Evolutionary conservation across 2,329 filamentous ascomycete species (phyloP), one percentile per base, ranked within the genome.

Genomic region (Sarocladiaceae sp.): DNA sequence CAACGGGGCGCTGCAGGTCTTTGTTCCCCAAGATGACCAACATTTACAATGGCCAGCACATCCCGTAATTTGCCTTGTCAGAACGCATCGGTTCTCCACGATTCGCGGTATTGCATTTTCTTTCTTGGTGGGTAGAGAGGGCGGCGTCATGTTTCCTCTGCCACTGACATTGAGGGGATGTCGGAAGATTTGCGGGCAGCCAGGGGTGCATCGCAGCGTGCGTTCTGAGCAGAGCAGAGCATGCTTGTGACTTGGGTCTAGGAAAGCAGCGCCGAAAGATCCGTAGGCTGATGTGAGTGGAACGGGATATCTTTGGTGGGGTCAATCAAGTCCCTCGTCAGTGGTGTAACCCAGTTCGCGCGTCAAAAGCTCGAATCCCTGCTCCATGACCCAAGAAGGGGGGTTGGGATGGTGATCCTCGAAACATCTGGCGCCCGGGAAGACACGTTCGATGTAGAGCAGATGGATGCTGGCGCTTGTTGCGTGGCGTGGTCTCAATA

Each of bases 221-320:
- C n/a, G 44, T 10, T 3, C 12, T 46, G 22, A 26, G n/a, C n/a
- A 44, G 40, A 20, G 23, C 23, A 26, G 44, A 33, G n/a, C n/a
- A n/a, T n/a, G 26, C 25, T n/a, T 44, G 40, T 20, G 28, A 48
- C 44, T 17, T 48, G 44, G 46, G 49, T 51, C 50, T 63, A 68
- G 67, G 70, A 64, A 72, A 69, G 62, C 60, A 67, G 64, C 68
- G 64, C 72, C 72, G 72, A 75, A 72, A 58, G 66, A 70, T 67
- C 71, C 71, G 71, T 67, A 73, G 70, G 70, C 71, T 73, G 71
- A 72, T 73, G 63, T 69, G 64, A 66, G 53, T 50, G 50, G 52
- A 52, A 57, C 44, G 47, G 47, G 22, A 50, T 36, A 23, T 36
- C 29, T 36, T 50, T 50, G 47, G 47, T 37, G 47, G 47, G 47